phyloP scores from a whole-genome alignment of 208 protist genomes.

The Porcisia deanei region DNA sequence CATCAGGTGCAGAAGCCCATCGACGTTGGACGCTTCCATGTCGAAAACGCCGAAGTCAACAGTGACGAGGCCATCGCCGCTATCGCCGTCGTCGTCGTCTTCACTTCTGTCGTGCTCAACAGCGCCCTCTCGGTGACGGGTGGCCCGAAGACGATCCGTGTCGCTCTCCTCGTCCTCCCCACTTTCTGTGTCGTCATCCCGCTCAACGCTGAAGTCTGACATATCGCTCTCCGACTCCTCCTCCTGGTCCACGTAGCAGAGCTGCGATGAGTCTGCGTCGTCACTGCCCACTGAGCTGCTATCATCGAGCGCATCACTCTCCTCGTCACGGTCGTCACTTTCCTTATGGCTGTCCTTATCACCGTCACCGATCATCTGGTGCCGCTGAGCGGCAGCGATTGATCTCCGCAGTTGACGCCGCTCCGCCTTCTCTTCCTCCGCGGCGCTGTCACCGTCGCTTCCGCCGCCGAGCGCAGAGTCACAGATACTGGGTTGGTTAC shows the following conservation, averaged over 20 bases:
- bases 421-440: constrained; percentile 28
- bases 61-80: constrained; percentile 48
- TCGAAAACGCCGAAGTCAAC: constrained; percentile 92
- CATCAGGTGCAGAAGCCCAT: constrained; percentile 81
- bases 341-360: constrained; percentile 5
- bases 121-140: neutral
- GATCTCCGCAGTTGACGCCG: constrained; percentile 29
- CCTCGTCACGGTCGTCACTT: constrained; percentile 12
- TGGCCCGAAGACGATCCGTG: neutral
- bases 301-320: neutral
- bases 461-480: constrained; percentile 29
- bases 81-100: constrained; percentile 40
- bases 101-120: constrained; percentile 13
- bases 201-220: constrained; percentile 8
- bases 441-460: constrained; percentile 27
- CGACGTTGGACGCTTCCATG: constrained; percentile 65
- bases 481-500: constrained; percentile 58
- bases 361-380: neutral
- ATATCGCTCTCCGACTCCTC: constrained; percentile 15
- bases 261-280: neutral
- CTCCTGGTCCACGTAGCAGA: constrained; percentile 1
- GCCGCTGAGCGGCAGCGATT: constrained; percentile 11
- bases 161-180: constrained; percentile 14
- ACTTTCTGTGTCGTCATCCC: constrained; percentile 20
- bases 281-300: neutral